Evolutionary conservation across 192 early-diverging fungal species (phyloP).

Genomic region (Coemansia sp.): DNA sequence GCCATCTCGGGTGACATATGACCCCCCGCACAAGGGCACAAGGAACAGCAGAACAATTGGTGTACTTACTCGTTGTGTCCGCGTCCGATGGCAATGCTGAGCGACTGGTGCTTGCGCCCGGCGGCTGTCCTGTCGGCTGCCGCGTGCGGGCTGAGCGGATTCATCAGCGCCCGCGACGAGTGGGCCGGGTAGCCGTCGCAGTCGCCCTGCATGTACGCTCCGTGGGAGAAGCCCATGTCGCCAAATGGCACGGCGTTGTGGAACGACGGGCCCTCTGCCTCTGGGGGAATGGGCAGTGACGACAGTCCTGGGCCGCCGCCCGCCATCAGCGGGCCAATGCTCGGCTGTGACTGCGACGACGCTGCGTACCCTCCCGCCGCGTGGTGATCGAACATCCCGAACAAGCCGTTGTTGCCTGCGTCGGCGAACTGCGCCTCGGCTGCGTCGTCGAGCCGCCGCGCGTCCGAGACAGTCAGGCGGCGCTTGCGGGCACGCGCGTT

Average conservation of each 20-base stretch:
- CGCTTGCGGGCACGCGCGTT: conserved; percentile 47
- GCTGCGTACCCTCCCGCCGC: neutral
- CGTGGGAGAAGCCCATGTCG: conserved; percentile 10
- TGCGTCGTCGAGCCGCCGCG: conserved; percentile 21
- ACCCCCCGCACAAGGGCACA: neutral
- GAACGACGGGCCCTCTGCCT: conserved; percentile 20
- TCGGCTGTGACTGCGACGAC: neutral
- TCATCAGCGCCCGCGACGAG: neutral
- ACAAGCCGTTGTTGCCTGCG: conserved; percentile 21
- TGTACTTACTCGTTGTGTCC: conserved; percentile 38
- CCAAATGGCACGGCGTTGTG: conserved; percentile 8
- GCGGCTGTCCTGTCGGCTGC: conserved; percentile 7
- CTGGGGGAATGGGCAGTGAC: conserved; percentile 25
- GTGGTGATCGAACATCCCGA: conserved; percentile 35
- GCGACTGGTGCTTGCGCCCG: conserved; percentile 38
- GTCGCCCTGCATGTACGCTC: neutral
- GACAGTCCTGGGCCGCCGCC: conserved; percentile 6
- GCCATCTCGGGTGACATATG: conserved; percentile 13
- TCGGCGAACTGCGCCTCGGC: conserved; percentile 17
- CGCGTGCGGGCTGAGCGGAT: conserved; percentile 15
- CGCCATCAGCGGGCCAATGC: neutral
- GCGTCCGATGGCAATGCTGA: conserved; percentile 36
- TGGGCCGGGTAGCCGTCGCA: neutral
- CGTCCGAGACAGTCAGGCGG: conserved; percentile 38
- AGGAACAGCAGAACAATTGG: neutral